These are phyloP conservation scores for Phytophthora chlamydospora DNA, from an alignment of 352 stramenopile genomes.

Conservation along the genomic window DNA sequence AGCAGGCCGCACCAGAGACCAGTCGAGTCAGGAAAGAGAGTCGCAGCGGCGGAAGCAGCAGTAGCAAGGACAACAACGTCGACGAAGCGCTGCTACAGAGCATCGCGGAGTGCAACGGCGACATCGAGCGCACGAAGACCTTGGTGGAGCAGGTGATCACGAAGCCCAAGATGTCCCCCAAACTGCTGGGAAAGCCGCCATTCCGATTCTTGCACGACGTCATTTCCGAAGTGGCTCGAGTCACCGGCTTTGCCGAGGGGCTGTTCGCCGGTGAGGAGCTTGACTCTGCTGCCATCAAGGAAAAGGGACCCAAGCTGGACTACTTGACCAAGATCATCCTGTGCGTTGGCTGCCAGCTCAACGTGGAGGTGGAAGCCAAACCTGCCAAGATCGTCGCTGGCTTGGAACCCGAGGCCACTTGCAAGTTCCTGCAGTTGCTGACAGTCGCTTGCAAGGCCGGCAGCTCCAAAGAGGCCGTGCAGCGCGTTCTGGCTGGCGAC, in stretches of 20 bases:
- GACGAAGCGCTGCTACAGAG: constrained; percentile 59
- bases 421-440: constrained; percentile 93
- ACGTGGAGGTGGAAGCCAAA: constrained; percentile 87
- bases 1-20: constrained; percentile 20
- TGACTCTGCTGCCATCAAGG: constrained; percentile 91
- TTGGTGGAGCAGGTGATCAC: constrained; percentile 81
- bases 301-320: constrained; percentile 93
- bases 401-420: constrained; percentile 94
- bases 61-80: constrained; percentile 36
- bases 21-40: constrained; percentile 46
- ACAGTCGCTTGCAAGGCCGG: constrained; percentile 74
- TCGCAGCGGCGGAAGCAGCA: constrained; percentile 11
- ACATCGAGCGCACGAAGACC: constrained; percentile 79
- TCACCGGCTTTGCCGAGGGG: constrained; percentile 85
- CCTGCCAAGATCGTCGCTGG: constrained; percentile 91
- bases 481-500: constrained; percentile 71
- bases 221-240: constrained; percentile 76
- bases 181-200: constrained; percentile 83
- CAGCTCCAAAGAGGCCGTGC: constrained; percentile 70
- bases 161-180: constrained; percentile 87
- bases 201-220: constrained; percentile 92
- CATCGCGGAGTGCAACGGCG: constrained; percentile 74
- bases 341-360: constrained; percentile 91
- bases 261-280: constrained; percentile 89
- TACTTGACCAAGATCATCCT: constrained; percentile 91